These are phyloP conservation scores for Exophiala sideris DNA, from an alignment of 2,329 filamentous ascomycete species.

Conservation along the genomic window DNA sequence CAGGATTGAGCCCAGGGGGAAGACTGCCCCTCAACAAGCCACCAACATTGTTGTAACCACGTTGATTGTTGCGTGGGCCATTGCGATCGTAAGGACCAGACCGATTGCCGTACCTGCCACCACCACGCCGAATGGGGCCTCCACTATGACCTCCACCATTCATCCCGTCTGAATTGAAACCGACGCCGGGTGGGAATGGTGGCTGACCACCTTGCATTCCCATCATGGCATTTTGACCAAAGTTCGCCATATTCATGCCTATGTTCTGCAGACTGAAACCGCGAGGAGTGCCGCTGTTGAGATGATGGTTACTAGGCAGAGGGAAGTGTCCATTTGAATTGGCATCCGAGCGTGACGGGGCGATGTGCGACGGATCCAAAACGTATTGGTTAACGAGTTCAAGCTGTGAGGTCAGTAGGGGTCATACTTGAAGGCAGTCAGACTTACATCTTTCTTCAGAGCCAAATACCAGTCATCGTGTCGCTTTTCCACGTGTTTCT, in stretches of 20 bases:
- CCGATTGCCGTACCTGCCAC: conserved; percentile 60
- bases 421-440: not conserved
- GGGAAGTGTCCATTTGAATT: conserved; percentile 97
- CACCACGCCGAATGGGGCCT: conserved; percentile 68
- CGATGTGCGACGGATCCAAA: conserved; percentile 89
- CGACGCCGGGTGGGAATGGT: conserved; percentile 41
- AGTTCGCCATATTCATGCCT: conserved; percentile 46
- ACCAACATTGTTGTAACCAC: conserved; percentile 32
- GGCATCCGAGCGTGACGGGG: conserved; percentile 85
- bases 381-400: conserved; percentile 92
- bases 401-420: conserved; percentile 57
- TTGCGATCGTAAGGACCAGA: conserved; percentile 66
- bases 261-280: conserved; percentile 81
- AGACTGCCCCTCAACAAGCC: conserved; percentile 37
- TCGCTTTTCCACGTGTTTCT: conserved; percentile 95
- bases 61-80: conserved; percentile 31
- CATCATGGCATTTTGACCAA: conserved; percentile 52
- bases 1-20: conserved; percentile 46
- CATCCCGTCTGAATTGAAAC: conserved; percentile 45
- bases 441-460: conserved; percentile 76
- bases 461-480: conserved; percentile 82
- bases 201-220: conserved; percentile 24
- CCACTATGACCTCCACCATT: conserved; percentile 50
- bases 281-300: conserved; percentile 77
- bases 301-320: conserved; percentile 65